Evolutionary conservation across 768 basidiomycete species (phyloP).

Genomic region (Paxillus ammoniavirescens): DNA sequence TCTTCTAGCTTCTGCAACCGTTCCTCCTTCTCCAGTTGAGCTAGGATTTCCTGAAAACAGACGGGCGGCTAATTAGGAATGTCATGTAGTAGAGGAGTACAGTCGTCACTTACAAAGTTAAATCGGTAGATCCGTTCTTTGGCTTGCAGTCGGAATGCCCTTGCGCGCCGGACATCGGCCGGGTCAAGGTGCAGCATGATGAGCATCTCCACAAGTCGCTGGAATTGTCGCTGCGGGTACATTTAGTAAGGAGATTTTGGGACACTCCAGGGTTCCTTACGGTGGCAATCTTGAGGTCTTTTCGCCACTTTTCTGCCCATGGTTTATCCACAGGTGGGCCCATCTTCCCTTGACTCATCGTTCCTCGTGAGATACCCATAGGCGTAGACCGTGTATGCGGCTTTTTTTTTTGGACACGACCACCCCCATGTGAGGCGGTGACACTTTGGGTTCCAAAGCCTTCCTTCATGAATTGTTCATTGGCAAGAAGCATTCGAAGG

Average conservation of each 20-base stretch:
- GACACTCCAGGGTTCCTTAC: slow-evolving; percentile 41
- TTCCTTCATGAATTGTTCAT: slow-evolving; percentile 68
- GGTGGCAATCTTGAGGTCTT: slow-evolving; percentile 84
- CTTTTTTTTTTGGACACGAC: slow-evolving; percentile 39
- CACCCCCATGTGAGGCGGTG: slow-evolving; percentile 46
- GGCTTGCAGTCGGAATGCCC: slow-evolving; percentile 82
- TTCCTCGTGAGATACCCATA: slow-evolving; percentile 22
- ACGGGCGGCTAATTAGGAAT: not conserved
- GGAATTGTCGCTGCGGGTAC: slow-evolving; percentile 79
- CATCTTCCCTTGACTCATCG: slow-evolving; percentile 52
- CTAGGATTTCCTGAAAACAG: slow-evolving; percentile 69
- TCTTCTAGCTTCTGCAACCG: slow-evolving; percentile 87
- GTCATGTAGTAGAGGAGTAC: not conserved
- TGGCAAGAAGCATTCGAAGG: slow-evolving; percentile 68
- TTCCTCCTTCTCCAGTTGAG: slow-evolving; percentile 85
- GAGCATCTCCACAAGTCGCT: slow-evolving; percentile 89
- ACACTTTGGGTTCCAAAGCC: slow-evolving; percentile 48
- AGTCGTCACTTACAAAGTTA: slow-evolving; percentile 71
- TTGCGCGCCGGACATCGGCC: slow-evolving; percentile 49
- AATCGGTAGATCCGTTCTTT: slow-evolving; percentile 95
- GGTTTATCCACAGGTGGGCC: slow-evolving; percentile 74
- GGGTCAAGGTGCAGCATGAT: slow-evolving; percentile 70
- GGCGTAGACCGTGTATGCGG: slow-evolving; percentile 22
- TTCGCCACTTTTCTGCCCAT: slow-evolving; percentile 81
- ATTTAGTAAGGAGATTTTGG: slow-evolving; percentile 2